phyloP scores from a whole-genome alignment of 83 land plant genomes.

The Thuja plicata region DNA sequence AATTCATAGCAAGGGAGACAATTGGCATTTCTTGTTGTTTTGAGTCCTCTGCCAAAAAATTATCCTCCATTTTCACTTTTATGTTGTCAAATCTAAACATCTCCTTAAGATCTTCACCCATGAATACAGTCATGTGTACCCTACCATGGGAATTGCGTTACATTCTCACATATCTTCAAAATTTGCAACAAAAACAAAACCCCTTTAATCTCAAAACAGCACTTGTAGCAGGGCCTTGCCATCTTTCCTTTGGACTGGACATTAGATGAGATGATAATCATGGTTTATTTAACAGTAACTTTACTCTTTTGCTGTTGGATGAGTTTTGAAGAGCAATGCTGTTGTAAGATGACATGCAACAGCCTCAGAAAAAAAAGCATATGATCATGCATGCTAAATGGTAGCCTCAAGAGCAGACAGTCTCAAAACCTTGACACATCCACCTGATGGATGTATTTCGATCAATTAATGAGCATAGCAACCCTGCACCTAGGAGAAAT shows the following conservation, averaged over 20 bases:
- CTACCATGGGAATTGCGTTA: not conserved
- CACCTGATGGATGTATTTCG: not conserved
- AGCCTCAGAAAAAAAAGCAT: not conserved
- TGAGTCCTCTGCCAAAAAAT: too few relatives aligned
- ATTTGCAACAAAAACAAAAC: not conserved
- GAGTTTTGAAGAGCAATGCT: not conserved
- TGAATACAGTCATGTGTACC: too few relatives aligned
- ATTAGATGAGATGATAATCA: too few relatives aligned
- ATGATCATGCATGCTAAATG: not conserved
- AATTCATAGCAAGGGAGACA: too few relatives aligned
- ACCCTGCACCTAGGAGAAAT: not conserved
- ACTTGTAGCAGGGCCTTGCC: not conserved
- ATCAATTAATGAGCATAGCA: not conserved
- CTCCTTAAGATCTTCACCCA: too few relatives aligned
- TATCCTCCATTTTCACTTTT: too few relatives aligned
- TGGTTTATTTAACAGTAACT: not conserved
- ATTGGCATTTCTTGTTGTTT: too few relatives aligned
- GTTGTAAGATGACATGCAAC: not conserved
- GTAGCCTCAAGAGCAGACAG: not conserved
- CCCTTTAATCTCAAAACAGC: not conserved
- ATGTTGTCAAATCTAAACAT: too few relatives aligned
- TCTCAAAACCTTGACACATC: not conserved
- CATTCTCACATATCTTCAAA: not conserved
- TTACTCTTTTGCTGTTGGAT: not conserved
- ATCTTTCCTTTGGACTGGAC: too few relatives aligned